Evolutionary conservation across 495 filamentous ascomycete species (phyloP).

Genomic region (Hypomontagnella submonticulosa): DNA sequence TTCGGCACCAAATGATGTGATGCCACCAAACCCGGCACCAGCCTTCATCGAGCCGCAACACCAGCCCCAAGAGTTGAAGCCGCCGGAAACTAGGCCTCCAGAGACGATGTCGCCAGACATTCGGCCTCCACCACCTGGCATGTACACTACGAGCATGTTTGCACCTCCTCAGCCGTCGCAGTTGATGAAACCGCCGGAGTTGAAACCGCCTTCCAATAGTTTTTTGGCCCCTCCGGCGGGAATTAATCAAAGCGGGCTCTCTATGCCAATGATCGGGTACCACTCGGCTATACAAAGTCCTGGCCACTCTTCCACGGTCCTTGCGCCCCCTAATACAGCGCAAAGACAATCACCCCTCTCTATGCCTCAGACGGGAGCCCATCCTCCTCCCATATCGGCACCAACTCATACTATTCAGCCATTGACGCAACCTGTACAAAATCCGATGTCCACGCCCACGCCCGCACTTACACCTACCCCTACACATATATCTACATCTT

Average conservation of each 20-base stretch:
- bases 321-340: slow-evolving; percentile 58
- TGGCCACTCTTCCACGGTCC: slow-evolving; percentile 49
- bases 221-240: slow-evolving; percentile 56
- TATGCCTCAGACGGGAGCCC: slow-evolving; percentile 45
- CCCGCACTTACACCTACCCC: slow-evolving; percentile 8
- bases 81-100: slow-evolving; percentile 33
- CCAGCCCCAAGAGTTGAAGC: slow-evolving; percentile 29
- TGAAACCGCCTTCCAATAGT: slow-evolving; percentile 49
- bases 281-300: slow-evolving; percentile 28
- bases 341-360: slow-evolving; percentile 56
- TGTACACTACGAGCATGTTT: slow-evolving; percentile 49
- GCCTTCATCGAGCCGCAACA: slow-evolving; percentile 22
- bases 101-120: slow-evolving; percentile 43
- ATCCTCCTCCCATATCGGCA: slow-evolving; percentile 28
- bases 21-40: slow-evolving; percentile 3
- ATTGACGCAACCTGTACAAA: slow-evolving; percentile 25
- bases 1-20: slow-evolving; percentile 12
- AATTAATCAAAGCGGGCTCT: slow-evolving; percentile 42
- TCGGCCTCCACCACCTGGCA: slow-evolving; percentile 34
- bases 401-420: slow-evolving; percentile 33
- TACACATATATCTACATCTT: slow-evolving; percentile 9
- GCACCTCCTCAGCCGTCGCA: slow-evolving; percentile 46
- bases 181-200: slow-evolving; percentile 48
- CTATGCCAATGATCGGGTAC: slow-evolving; percentile 49
- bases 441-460: slow-evolving; percentile 12